These are phyloP conservation scores for Yamadazyma kanchanaburiensis DNA, from an alignment of 1,139 yeast genomes.

Conservation along the genomic window DNA sequence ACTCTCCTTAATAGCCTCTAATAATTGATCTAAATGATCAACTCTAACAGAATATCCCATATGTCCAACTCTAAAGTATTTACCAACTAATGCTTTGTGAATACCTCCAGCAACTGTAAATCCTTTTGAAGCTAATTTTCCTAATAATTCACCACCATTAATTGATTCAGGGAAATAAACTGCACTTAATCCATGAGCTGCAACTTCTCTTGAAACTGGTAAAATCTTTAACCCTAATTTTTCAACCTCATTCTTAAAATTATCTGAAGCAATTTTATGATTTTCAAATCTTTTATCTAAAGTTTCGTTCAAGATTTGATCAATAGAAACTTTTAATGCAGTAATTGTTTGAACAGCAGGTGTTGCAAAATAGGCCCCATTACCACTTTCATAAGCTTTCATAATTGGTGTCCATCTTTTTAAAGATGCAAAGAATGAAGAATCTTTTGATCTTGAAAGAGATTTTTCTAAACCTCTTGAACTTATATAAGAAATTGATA, in stretches of 20 bases:
- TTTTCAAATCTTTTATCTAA: slow-evolving; percentile 61
- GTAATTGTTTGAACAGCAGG: slow-evolving; percentile 87
- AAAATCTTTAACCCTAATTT: slow-evolving; percentile 67
- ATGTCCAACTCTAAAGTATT: slow-evolving; percentile 92
- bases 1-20: slow-evolving; percentile 35
- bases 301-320: slow-evolving; percentile 61
- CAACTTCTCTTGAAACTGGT: slow-evolving; percentile 55
- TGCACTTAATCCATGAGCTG: slow-evolving; percentile 89
- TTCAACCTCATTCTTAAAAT: slow-evolving; percentile 58
- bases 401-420: slow-evolving; percentile 88
- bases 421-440: slow-evolving; percentile 71
- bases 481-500: slow-evolving; percentile 74
- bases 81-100: slow-evolving; percentile 73
- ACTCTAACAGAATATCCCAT: slow-evolving; percentile 67
- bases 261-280: slow-evolving; percentile 60
- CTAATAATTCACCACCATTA: slow-evolving; percentile 61
- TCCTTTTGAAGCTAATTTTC: slow-evolving; percentile 58
- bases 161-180: slow-evolving; percentile 78
- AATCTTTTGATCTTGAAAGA: slow-evolving; percentile 50
- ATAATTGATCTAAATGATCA: slow-evolving; percentile 39
- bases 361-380: slow-evolving; percentile 87
- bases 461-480: slow-evolving; percentile 70
- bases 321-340: slow-evolving; percentile 75
- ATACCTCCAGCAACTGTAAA: slow-evolving; percentile 89
- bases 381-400: slow-evolving; percentile 81